These are phyloP conservation scores for Penstemon davidsonii DNA, from an alignment of 257 asterid genomes.

Conservation along the genomic window DNA sequence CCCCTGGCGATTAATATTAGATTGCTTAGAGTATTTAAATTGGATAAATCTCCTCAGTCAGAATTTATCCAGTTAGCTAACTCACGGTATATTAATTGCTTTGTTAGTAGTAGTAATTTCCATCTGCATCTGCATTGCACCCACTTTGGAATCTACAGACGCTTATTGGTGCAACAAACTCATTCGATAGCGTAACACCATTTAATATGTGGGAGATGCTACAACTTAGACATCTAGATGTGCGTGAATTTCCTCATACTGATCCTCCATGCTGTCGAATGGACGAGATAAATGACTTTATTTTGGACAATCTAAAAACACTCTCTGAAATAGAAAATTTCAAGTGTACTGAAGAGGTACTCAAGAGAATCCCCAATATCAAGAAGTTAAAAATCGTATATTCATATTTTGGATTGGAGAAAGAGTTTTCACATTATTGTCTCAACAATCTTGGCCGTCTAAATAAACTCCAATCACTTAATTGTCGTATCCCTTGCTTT, in stretches of 20 bases:
- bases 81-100: background rate
- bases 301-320: constrained; percentile 22
- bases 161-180: background rate
- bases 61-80: constrained; percentile 1
- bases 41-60: background rate
- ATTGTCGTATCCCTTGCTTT: no score
- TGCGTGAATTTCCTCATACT: background rate
- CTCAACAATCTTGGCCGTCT: background rate
- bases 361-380: constrained; percentile 32
- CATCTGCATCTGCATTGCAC: background rate
- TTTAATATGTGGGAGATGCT: constrained; percentile 29
- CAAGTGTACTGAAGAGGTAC: constrained; percentile 23
- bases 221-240: constrained; percentile 18
- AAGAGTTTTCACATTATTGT: no score
- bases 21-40: constrained; percentile 8
- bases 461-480: background rate
- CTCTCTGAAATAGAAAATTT: background rate
- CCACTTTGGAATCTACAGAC: constrained; percentile 22
- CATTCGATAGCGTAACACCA: background rate
- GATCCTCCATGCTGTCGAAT: constrained; percentile 1
- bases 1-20: no score
- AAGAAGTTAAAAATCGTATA: background rate
- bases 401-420: no score
- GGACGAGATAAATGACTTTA: background rate
- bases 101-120: background rate